A percentile compares a stretch with the other conserved stretches of the same genome.
These are phyloP conservation scores for Centrapalus pauciflorus DNA, from an alignment of 129 eudicot species.

Conservation along the genomic window DNA sequence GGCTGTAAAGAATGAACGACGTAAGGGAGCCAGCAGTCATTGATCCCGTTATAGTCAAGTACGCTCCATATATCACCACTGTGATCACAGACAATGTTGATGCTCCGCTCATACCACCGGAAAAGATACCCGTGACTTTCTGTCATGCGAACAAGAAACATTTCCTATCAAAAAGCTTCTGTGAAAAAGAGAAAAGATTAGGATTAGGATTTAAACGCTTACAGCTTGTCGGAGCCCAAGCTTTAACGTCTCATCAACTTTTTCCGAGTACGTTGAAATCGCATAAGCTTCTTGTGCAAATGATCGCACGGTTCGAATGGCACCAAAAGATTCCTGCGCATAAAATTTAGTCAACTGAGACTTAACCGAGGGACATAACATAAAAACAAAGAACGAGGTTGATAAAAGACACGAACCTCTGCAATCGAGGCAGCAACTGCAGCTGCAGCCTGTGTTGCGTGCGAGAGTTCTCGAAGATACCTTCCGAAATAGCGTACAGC, in stretches of 20 bases:
- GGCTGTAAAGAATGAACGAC: slow-evolving; percentile 51
- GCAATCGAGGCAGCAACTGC: slow-evolving; percentile 58
- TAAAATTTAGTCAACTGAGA: neutral
- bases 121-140: slow-evolving; percentile 44
- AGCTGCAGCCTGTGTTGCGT: slow-evolving; percentile 55
- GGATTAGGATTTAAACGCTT: neutral
- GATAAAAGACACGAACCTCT: slow-evolving; percentile 24
- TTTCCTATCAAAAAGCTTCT: neutral
- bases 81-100: slow-evolving; percentile 43
- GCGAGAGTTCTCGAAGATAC: slow-evolving; percentile 44
- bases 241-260: slow-evolving; percentile 46
- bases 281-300: slow-evolving; percentile 52
- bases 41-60: slow-evolving; percentile 38
- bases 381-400: neutral
- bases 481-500: slow-evolving; percentile 47
- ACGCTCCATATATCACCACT: slow-evolving; percentile 46
- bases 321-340: slow-evolving; percentile 42
- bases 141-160: slow-evolving; percentile 11
- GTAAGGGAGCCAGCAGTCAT: slow-evolving; percentile 51
- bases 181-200: neutral
- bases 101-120: slow-evolving; percentile 53
- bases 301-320: slow-evolving; percentile 38
- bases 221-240: slow-evolving; percentile 53
- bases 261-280: slow-evolving; percentile 37
- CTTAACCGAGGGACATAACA: neutral